Base-by-base conservation (phyloP, 257 asterid genomes). In the Cruciata laevipes region DNA sequence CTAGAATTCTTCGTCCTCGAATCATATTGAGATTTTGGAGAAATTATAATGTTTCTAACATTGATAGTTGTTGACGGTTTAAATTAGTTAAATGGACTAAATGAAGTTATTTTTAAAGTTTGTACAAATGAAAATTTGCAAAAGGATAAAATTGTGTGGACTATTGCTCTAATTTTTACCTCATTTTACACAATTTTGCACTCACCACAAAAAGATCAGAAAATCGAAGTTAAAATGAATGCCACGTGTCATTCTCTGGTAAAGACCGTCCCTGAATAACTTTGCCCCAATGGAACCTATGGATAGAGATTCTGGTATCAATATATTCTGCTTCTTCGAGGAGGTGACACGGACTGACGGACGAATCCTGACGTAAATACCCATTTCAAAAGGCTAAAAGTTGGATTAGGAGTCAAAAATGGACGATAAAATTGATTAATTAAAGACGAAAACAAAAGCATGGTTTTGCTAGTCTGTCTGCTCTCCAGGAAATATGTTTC, bases 231-330 rank as follows among this genome's bases (percentile, higher is more conserved):
- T n/a, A 16, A 16, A 11, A 14, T 16, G 1, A 37, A 47, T 18
- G 10, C 12, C 10, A 53, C 27, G 60, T 16, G 27, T 8, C 60
- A 16, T 40, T 6, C 27, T 31, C 65, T 60, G 42, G 66, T 58
- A 17, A 30, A 42, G 32, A 17, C 67, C 73, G 7, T 5, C 73
- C 73, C 61, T 11, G 60, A 52, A 59, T 69, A 42, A 62, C 16
- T 1, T 33, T 59, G 32, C 3, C 60, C 44, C 14, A 67, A 18
- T 40, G 49, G 44, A 30, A 60, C 73, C 73, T 33, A 13, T 13
- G 21, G 20, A 53, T 53, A 3, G 47, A 40, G 9, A 7, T 27
- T 58, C 49, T 25, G 51, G 11, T 56, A 6, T 31, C 9, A 27
- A 21, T 42, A 47, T 20, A 47, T 47, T 47, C 53, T 47, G 53